These are phyloP conservation scores for Trichoderma gracile DNA, from an alignment of 2,329 filamentous ascomycete genomes.

Conservation along the genomic window DNA sequence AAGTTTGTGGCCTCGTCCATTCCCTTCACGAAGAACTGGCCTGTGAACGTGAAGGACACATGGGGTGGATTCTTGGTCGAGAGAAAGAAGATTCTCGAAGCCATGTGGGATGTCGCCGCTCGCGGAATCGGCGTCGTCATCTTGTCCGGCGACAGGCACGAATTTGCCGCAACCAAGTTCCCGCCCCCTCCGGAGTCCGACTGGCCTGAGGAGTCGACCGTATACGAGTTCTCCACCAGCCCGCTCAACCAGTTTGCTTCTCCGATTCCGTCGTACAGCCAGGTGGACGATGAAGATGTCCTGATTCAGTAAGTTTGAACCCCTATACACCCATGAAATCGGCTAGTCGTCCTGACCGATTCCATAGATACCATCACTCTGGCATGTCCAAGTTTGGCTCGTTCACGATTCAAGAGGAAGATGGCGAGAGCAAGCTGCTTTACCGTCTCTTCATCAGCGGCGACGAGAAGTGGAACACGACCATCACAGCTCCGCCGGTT, in stretches of 20 bases:
- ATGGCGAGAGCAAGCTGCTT: slow-evolving; percentile 67
- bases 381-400: slow-evolving; percentile 86
- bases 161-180: slow-evolving; percentile 88
- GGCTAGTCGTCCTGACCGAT: slow-evolving; percentile 16
- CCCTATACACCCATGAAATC: background rate
- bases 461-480: slow-evolving; percentile 70
- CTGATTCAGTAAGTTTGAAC: slow-evolving; percentile 68
- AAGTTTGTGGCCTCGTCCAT: slow-evolving; percentile 90
- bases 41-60: slow-evolving; percentile 81
- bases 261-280: slow-evolving; percentile 78
- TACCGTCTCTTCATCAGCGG: slow-evolving; percentile 86
- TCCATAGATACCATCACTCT: slow-evolving; percentile 68
- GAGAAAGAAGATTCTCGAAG: slow-evolving; percentile 75
- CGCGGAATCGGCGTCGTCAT: slow-evolving; percentile 77
- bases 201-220: slow-evolving; percentile 64
- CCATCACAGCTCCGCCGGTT: slow-evolving; percentile 49
- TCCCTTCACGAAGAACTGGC: slow-evolving; percentile 98
- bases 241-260: slow-evolving; percentile 94
- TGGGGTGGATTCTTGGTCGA: slow-evolving; percentile 92
- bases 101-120: slow-evolving; percentile 85
- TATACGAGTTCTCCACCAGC: slow-evolving; percentile 90
- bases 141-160: slow-evolving; percentile 90
- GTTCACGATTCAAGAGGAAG: slow-evolving; percentile 68
- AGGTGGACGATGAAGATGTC: slow-evolving; percentile 79
- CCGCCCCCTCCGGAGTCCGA: slow-evolving; percentile 60